phyloP scores from a whole-genome alignment of 805 yeast genomes.

The Candida multigemmis region DNA sequence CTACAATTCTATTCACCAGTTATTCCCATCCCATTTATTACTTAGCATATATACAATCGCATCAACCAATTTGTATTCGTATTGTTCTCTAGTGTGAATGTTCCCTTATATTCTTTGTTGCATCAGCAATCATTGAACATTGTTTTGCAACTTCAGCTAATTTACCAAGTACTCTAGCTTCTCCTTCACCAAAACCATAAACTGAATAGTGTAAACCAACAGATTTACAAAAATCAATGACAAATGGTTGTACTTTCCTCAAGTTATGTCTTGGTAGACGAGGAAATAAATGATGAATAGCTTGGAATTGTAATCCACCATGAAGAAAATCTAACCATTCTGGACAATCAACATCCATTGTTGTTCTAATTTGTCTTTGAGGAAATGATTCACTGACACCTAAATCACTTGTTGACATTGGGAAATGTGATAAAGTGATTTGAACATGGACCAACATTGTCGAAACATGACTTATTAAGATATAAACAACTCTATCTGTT shows the following conservation, averaged over 20 bases:
- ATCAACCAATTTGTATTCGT: no score
- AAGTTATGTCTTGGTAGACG: conserved; percentile 83
- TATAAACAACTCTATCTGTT: conserved; percentile 45
- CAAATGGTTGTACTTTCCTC: conserved; percentile 62
- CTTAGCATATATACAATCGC: no score
- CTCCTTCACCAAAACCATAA: conserved; percentile 78
- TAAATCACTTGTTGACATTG: conserved; percentile 85
- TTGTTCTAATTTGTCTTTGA: conserved; percentile 75
- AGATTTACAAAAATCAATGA: conserved; percentile 63
- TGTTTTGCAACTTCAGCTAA: conserved; percentile 73
- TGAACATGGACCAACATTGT: conserved; percentile 94
- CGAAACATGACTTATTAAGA: conserved; percentile 67
- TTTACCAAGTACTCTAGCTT: conserved; percentile 57
- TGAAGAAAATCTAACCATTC: conserved; percentile 86
- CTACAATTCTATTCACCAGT: no score
- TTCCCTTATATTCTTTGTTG: conserved; percentile 53
- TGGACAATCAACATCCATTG: conserved; percentile 94
- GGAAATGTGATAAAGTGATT: conserved; percentile 82
- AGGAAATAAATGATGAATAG: conserved; percentile 84
- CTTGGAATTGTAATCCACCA: conserved; percentile 90
- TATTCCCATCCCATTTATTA: no score
- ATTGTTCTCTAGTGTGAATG: no score
- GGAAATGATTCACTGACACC: conserved; percentile 75
- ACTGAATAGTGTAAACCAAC: conserved; percentile 76
- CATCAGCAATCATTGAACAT: conserved; percentile 66